Conservation (phyloP, 2,329 filamentous ascomycete species). For the Talaromyces piceae region DNA sequence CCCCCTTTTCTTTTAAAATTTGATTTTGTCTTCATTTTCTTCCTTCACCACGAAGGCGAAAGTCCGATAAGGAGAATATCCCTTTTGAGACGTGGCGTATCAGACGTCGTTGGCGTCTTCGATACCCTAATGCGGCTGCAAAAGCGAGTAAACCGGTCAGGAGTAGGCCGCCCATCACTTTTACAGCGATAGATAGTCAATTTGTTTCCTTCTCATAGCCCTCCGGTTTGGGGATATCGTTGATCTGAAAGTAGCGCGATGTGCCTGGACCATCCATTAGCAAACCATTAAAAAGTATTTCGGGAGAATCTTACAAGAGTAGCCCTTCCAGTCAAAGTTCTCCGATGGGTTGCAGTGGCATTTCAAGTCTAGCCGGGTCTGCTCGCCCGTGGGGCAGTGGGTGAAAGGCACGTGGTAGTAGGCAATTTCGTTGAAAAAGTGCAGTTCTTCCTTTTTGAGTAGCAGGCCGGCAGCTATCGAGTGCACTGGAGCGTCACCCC, state of each 20-base stretch:
- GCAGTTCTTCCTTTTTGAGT: slow-evolving; percentile 85
- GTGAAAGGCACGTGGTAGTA: slow-evolving; percentile 98
- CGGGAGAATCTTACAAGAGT: slow-evolving; percentile 66
- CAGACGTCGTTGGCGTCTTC: slow-evolving; percentile 12
- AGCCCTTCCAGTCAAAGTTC: slow-evolving; percentile 99
- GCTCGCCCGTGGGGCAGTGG: slow-evolving; percentile 88
- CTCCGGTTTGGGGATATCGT: slow-evolving; percentile 70
- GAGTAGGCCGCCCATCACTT: slow-evolving; percentile 14
- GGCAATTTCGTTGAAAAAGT: slow-evolving; percentile 98
- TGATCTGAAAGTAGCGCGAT: slow-evolving; percentile 75
- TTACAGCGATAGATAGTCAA: slow-evolving; percentile 25
- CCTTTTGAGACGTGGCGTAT: slow-evolving; percentile 3
- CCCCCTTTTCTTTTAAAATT: too few relatives aligned
- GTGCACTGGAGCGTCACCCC: slow-evolving; percentile 95
- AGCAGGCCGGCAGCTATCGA: slow-evolving; percentile 88
- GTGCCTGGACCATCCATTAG: slow-evolving; percentile 55
- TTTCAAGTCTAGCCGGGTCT: slow-evolving; percentile 73
- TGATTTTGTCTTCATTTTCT: background rate
- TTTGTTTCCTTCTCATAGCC: slow-evolving; percentile 70
- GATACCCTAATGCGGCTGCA: slow-evolving; percentile 17
- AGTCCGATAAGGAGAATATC: slow-evolving; percentile 8
- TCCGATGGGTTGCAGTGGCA: slow-evolving; percentile 93
- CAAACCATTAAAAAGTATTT: background rate
- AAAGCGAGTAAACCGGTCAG: slow-evolving; percentile 15
- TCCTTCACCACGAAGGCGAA: slow-evolving; percentile 4